Evolutionary conservation across 202 grass and related monocot species (phyloP).

Genomic region (Brachypodium distachyon): DNA sequence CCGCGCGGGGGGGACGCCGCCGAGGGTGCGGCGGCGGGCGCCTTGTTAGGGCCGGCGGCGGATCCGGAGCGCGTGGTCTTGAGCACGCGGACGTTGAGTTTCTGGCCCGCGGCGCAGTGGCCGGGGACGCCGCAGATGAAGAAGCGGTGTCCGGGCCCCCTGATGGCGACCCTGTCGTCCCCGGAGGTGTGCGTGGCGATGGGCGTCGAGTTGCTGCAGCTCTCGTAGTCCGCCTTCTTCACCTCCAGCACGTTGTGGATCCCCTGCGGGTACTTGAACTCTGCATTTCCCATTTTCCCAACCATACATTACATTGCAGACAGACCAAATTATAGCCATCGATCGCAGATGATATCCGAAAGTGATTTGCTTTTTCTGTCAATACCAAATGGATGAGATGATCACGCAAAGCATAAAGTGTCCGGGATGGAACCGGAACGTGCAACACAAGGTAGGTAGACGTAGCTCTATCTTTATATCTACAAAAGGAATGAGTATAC

Average conservation of each 20-base stretch:
- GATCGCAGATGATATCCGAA: not conserved
- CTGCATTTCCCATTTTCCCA: no score
- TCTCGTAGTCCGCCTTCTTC: slow-evolving; percentile 55
- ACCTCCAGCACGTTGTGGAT: slow-evolving; percentile 93
- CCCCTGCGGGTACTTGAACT: slow-evolving; percentile 56
- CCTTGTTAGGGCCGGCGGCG: slow-evolving; percentile 37
- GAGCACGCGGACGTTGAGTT: slow-evolving; percentile 65
- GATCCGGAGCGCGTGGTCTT: slow-evolving; percentile 37
- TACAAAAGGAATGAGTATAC: not conserved
- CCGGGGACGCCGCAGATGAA: slow-evolving; percentile 79
- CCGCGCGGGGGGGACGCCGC: not conserved
- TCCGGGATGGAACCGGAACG: slow-evolving; percentile 8
- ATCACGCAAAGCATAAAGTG: not conserved
- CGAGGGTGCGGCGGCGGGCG: not conserved
- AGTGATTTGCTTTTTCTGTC: not conserved
- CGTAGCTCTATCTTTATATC: not conserved
- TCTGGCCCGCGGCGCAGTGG: slow-evolving; percentile 72
- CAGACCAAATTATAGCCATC: not conserved
- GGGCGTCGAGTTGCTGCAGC: slow-evolving; percentile 58
- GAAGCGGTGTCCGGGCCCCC: slow-evolving; percentile 60
- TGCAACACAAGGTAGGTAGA: slow-evolving; percentile 25
- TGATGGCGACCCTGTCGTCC: slow-evolving; percentile 70
- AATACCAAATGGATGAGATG: not conserved
- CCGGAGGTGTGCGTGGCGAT: slow-evolving; percentile 56
- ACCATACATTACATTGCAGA: not conserved